Conservation (phyloP, 1,139 yeast species). For the Scheffersomyces segobiensis region DNA sequence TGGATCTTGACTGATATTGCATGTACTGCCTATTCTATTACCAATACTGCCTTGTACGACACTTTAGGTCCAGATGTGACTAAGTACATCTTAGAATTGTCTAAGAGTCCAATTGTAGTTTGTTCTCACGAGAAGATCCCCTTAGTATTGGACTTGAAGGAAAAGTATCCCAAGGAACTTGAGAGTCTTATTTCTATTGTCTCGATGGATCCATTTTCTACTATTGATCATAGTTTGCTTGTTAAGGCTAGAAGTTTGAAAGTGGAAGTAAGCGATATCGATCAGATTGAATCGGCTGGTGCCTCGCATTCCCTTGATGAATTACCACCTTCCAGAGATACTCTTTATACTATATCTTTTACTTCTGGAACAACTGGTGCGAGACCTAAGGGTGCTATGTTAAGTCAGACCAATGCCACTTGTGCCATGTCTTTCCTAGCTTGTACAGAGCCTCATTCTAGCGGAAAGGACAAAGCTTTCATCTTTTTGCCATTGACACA, state of each 20-base stretch:
- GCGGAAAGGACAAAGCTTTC: constrained; percentile 16
- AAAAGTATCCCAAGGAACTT: constrained; percentile 22
- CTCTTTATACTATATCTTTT: constrained; percentile 40
- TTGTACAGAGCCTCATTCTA: constrained; percentile 12
- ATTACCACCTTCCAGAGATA: constrained; percentile 28
- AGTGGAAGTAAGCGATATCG: constrained; percentile 14
- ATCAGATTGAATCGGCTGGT: constrained; percentile 19
- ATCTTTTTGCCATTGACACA: constrained; percentile 42
- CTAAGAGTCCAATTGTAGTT: constrained; percentile 37
- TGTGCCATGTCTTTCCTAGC: constrained; percentile 25
- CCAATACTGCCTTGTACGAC: constrained; percentile 42
- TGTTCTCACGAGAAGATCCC: constrained; percentile 33
- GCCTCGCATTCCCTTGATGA: constrained; percentile 9
- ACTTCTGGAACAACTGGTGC: constrained; percentile 48
- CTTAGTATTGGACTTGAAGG: constrained; percentile 27
- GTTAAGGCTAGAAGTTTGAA: constrained; percentile 10
- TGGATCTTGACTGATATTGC: constrained; percentile 43
- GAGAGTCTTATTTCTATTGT: constrained; percentile 29
- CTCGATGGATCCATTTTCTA: constrained; percentile 34
- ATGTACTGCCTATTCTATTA: constrained; percentile 34
- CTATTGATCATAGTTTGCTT: constrained; percentile 1
- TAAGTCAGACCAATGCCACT: constrained; percentile 31
- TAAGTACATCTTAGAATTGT: constrained; percentile 31
- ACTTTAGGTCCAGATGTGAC: constrained; percentile 40
- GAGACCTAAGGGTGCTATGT: constrained; percentile 41